Conservation (phyloP, 306 rosid species). For the Ammopiptanthus mongolicus region DNA sequence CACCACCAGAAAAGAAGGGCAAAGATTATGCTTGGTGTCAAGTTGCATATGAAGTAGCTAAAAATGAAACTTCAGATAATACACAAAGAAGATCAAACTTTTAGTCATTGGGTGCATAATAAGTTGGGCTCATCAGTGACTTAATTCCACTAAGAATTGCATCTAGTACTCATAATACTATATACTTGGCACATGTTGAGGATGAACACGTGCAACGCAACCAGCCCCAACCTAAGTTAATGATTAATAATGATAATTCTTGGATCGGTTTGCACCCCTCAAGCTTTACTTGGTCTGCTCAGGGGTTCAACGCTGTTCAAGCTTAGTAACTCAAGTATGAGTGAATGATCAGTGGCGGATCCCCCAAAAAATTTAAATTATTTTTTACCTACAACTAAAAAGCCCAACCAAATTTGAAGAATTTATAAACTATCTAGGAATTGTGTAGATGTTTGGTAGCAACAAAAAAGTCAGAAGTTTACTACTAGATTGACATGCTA, state of each 20-base stretch:
- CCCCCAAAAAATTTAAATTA: too few relatives aligned
- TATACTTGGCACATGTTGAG: not conserved
- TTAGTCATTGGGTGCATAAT: not conserved
- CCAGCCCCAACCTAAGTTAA: not conserved
- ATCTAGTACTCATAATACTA: not conserved
- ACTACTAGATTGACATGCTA: too few relatives aligned
- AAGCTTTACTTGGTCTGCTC: not conserved
- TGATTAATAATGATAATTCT: not conserved
- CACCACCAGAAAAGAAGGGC: not conserved
- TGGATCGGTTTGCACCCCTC: not conserved
- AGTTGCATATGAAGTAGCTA: not conserved
- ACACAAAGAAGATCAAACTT: slow-evolving; percentile 9
- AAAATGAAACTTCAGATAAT: slow-evolving; percentile 6
- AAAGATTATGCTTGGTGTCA: not conserved
- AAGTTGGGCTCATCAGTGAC: not conserved
- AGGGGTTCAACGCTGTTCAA: not conserved
- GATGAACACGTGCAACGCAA: not conserved
- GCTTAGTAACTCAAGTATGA: not conserved
- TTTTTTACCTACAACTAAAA: too few relatives aligned
- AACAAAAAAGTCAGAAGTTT: too few relatives aligned
- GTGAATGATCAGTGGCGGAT: not conserved
- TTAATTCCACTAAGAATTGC: not conserved
- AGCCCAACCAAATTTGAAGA: too few relatives aligned
- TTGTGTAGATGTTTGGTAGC: too few relatives aligned
- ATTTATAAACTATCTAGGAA: too few relatives aligned